A percentile compares a stretch with the other conserved stretches of the same genome.
These are phyloP conservation scores for Cladorrhinum sp. DNA, from an alignment of 2,329 filamentous ascomycete genomes.

Conservation along the genomic window DNA sequence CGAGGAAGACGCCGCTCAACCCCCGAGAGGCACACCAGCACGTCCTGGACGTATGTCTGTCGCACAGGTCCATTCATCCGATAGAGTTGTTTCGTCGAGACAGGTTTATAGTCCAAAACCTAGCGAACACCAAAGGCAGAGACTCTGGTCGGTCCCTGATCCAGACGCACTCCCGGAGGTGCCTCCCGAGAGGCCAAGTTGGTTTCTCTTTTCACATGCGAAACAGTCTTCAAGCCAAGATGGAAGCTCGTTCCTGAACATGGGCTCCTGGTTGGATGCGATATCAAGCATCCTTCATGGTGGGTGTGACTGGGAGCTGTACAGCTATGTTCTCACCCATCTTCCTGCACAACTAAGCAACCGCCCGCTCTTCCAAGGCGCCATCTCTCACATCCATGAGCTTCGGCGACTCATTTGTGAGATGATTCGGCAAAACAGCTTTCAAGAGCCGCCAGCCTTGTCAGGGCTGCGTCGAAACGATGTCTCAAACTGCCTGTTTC, in stretches of 20 bases:
- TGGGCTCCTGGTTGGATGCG: conserved; percentile 71
- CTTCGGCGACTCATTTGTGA: conserved; percentile 77
- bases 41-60: conserved; percentile 51
- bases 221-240: conserved; percentile 18
- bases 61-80: conserved; percentile 44
- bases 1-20: conserved; percentile 49
- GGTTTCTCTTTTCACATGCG: conserved; percentile 47
- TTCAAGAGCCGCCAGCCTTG: conserved; percentile 76
- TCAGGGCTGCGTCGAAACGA: conserved; percentile 82
- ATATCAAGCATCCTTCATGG: conserved; percentile 71
- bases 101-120: conserved; percentile 41
- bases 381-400: conserved; percentile 71
- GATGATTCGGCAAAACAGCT: conserved; percentile 72
- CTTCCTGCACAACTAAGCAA: conserved; percentile 86
- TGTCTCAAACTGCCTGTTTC: conserved; percentile 83
- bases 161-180: conserved; percentile 51
- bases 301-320: conserved; percentile 84
- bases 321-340: conserved; percentile 85
- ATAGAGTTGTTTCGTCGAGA: conserved; percentile 42
- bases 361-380: conserved; percentile 74
- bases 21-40: conserved; percentile 37
- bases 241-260: conserved; percentile 44
- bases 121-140: conserved; percentile 40
- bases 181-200: conserved; percentile 46
- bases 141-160: conserved; percentile 60